phyloP scores from a whole-genome alignment of 176 grass and related monocot genomes.

The Canna indica region DNA sequence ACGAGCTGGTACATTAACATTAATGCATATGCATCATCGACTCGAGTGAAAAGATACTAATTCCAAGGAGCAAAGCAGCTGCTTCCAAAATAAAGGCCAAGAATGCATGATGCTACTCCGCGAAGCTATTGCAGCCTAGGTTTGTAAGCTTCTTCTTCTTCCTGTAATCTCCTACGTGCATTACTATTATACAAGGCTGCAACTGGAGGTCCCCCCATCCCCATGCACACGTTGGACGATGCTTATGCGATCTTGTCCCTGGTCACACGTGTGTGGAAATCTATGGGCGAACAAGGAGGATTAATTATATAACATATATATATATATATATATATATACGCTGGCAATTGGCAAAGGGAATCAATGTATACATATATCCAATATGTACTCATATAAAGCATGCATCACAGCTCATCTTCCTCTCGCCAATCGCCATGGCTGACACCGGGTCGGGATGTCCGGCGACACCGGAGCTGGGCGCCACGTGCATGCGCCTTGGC shows the following conservation, averaged over 20 bases:
- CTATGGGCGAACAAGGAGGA: too few species aligned
- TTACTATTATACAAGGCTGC: neutral
- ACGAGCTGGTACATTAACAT: neutral
- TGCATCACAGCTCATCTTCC: neutral
- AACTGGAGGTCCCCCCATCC: neutral
- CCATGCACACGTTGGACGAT: neutral
- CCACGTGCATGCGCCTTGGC: neutral
- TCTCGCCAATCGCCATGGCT: neutral
- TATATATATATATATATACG: too few species aligned
- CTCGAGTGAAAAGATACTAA: too few species aligned
- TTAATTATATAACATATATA: too few species aligned
- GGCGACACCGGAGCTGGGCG: constrained; percentile 7
- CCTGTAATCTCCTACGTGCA: neutral
- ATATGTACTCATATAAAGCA: too few species aligned
- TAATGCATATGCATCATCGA: neutral
- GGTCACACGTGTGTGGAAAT: neutral
- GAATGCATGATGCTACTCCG: too few species aligned
- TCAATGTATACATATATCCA: too few species aligned
- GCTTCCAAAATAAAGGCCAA: too few species aligned
- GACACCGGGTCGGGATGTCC: constrained; percentile 10
- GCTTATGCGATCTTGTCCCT: neutral
- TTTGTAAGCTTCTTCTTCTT: neutral
- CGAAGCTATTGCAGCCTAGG: neutral
- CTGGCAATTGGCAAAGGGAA: too few species aligned
- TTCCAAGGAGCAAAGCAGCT: too few species aligned